Conservation (phyloP, 2,329 filamentous ascomycete genomes). For the Erysiphe neolycopersici region DNA sequence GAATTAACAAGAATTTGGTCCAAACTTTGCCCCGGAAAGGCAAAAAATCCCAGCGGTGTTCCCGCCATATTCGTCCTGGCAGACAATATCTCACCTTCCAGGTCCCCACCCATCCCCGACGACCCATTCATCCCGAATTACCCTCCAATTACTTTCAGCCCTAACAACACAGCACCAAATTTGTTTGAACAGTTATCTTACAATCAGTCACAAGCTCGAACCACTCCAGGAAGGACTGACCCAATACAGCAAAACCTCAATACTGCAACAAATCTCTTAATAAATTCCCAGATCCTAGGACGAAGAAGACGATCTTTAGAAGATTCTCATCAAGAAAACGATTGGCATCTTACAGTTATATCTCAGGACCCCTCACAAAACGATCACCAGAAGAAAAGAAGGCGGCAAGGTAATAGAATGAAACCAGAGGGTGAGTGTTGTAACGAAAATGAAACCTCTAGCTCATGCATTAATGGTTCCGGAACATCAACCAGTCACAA, state of each 20-base stretch:
- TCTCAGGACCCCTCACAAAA: conserved; percentile 2
- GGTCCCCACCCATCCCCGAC: conserved; percentile 40
- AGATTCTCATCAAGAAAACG: conserved; percentile 10
- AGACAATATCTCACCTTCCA: conserved; percentile 28
- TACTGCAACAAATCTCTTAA: neutral
- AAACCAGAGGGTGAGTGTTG: conserved; percentile 29
- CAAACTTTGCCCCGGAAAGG: neutral
- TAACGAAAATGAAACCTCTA: conserved; percentile 26
- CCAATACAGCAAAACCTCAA: neutral
- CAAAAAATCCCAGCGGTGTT: conserved; percentile 15
- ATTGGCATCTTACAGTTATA: neutral
- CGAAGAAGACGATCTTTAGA: conserved; percentile 24
- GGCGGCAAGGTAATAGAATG: conserved; percentile 31
- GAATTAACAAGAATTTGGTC: neutral
- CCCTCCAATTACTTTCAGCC: conserved; percentile 22
- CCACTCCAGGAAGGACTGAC: neutral
- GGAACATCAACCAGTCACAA: conserved; percentile 18
- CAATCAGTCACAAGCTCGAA: conserved; percentile 3
- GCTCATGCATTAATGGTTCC: conserved; percentile 29
- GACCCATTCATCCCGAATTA: conserved; percentile 30
- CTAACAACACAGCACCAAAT: conserved; percentile 18
- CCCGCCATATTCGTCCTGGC: conserved; percentile 43
- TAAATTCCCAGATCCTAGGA: conserved; percentile 21
- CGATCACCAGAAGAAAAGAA: conserved; percentile 28
- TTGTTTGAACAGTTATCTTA: conserved; percentile 7